Evolutionary conservation across 2,329 filamentous ascomycete genomes (phyloP).

Genomic region (Fusarium liriodendri): DNA sequence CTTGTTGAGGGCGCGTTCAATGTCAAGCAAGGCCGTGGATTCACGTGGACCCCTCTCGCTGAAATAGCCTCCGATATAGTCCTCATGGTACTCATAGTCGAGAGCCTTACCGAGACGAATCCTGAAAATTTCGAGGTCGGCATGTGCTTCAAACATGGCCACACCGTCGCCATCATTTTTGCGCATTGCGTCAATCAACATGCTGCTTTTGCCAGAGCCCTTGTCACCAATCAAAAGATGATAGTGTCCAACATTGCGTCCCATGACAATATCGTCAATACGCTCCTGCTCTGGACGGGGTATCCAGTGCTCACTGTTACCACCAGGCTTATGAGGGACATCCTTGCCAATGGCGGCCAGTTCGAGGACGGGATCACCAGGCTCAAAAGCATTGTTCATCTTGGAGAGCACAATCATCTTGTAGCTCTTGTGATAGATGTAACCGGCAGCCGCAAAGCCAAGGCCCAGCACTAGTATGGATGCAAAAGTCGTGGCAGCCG

Average conservation of each 20-base stretch:
- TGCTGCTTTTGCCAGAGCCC: constrained; percentile 95
- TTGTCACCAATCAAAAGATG: constrained; percentile 94
- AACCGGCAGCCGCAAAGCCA: constrained; percentile 75
- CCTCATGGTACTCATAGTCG: constrained; percentile 97
- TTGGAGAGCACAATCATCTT: constrained; percentile 92
- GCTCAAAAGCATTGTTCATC: constrained; percentile 91
- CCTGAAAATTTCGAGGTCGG: constrained; percentile 94
- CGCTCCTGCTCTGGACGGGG: constrained; percentile 81
- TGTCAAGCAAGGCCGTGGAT: constrained; percentile 90
- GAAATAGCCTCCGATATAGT: constrained; percentile 97
- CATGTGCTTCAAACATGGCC: constrained; percentile 96
- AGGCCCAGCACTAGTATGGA: constrained; percentile 78
- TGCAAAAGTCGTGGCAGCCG: constrained; percentile 79
- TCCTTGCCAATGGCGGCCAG: constrained; percentile 76
- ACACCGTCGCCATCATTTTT: constrained; percentile 90
- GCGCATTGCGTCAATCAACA: constrained; percentile 94
- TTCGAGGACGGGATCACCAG: constrained; percentile 89
- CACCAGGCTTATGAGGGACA: constrained; percentile 57
- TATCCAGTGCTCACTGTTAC: constrained; percentile 73
- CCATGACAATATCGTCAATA: constrained; percentile 86
- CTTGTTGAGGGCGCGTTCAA: constrained; percentile 97
- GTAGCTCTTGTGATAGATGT: constrained; percentile 85
- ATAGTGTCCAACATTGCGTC: constrained; percentile 82
- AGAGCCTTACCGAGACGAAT: constrained; percentile 92
- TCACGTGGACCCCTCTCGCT: constrained; percentile 93